phyloP scores from a whole-genome alignment of 257 asterid genomes.

The Echium plantagineum region DNA sequence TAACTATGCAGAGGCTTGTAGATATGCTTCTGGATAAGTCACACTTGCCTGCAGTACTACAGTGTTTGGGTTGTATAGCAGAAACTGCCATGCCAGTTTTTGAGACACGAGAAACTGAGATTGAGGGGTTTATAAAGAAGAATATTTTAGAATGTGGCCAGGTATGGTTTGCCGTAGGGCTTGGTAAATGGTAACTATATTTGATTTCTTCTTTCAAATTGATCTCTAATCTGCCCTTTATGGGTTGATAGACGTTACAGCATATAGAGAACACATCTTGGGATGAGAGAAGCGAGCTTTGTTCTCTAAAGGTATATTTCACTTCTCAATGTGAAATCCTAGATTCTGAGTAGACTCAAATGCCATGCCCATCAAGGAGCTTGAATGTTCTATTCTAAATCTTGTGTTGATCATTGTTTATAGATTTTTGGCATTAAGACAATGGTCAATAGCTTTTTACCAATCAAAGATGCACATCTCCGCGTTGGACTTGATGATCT shows the following conservation, averaged over 20 bases:
- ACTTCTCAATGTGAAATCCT: background rate
- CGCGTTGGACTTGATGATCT: slow-evolving; percentile 80
- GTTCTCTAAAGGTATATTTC: slow-evolving; percentile 68
- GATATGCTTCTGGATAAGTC: slow-evolving; percentile 90
- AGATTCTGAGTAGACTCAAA: too few relatives aligned
- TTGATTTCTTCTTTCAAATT: slow-evolving; percentile 4
- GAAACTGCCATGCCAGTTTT: slow-evolving; percentile 97
- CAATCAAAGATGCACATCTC: slow-evolving; percentile 90
- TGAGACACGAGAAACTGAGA: slow-evolving; percentile 89
- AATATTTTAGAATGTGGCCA: slow-evolving; percentile 59
- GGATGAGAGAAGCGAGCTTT: slow-evolving; percentile 85
- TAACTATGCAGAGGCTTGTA: slow-evolving; percentile 67
- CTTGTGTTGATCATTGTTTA: slow-evolving; percentile 1
- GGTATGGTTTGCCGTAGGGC: slow-evolving; percentile 34
- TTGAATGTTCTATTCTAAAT: background rate
- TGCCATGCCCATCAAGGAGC: too few relatives aligned
- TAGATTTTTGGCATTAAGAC: slow-evolving; percentile 94
- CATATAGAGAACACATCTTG: slow-evolving; percentile 51
- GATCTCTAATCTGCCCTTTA: slow-evolving; percentile 1
- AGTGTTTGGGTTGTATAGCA: slow-evolving; percentile 97
- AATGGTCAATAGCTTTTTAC: slow-evolving; percentile 91
- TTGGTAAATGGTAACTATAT: background rate
- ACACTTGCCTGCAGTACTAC: slow-evolving; percentile 89
- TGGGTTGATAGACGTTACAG: slow-evolving; percentile 29
- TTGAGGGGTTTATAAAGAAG: slow-evolving; percentile 68